Conservation (phyloP, 768 basidiomycete genomes). For the Pilatotrama ljubarskyi region DNA sequence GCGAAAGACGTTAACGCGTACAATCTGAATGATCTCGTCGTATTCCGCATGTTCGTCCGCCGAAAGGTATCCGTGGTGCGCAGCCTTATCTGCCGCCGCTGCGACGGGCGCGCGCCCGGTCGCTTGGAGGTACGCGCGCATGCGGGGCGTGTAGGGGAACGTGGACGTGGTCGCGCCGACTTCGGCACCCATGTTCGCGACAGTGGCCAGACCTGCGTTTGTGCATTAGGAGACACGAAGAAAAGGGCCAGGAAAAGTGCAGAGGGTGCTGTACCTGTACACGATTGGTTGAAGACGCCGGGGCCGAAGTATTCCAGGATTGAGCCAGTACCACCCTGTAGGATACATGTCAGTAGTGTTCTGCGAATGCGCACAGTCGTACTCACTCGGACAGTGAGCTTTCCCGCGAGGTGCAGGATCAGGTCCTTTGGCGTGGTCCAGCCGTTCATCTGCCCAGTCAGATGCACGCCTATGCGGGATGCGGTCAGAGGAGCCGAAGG, state of each 20-base stretch:
- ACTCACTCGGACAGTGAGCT: slow-evolving; percentile 86
- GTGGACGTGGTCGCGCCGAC: slow-evolving; percentile 99
- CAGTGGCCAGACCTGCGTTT: slow-evolving; percentile 82
- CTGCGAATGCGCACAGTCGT: not conserved
- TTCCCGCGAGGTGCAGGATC: slow-evolving; percentile 91
- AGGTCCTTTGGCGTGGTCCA: slow-evolving; percentile 98
- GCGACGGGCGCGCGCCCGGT: slow-evolving; percentile 89
- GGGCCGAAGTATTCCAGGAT: slow-evolving; percentile 98
- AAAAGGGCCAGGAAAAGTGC: not conserved
- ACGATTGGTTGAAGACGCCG: slow-evolving; percentile 86
- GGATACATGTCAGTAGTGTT: not conserved
- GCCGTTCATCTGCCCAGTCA: slow-evolving; percentile 82
- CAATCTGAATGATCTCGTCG: slow-evolving; percentile 92
- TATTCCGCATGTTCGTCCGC: slow-evolving; percentile 91
- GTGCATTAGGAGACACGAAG: not conserved
- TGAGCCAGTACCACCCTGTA: slow-evolving; percentile 90
- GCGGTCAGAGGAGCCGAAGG: not conserved
- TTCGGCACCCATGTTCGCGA: slow-evolving; percentile 99
- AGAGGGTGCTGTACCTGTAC: slow-evolving; percentile 62
- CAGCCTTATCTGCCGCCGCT: slow-evolving; percentile 81
- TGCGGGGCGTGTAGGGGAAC: slow-evolving; percentile 91
- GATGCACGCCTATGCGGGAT: slow-evolving; percentile 64
- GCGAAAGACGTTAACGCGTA: slow-evolving; percentile 38
- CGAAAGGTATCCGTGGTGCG: slow-evolving; percentile 69
- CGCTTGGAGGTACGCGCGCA: slow-evolving; percentile 87